Evolutionary conservation across 495 filamentous ascomycete species (phyloP), one percentile per base, ranked within the genome.

Genomic region (Corynascus novoguineensis): DNA sequence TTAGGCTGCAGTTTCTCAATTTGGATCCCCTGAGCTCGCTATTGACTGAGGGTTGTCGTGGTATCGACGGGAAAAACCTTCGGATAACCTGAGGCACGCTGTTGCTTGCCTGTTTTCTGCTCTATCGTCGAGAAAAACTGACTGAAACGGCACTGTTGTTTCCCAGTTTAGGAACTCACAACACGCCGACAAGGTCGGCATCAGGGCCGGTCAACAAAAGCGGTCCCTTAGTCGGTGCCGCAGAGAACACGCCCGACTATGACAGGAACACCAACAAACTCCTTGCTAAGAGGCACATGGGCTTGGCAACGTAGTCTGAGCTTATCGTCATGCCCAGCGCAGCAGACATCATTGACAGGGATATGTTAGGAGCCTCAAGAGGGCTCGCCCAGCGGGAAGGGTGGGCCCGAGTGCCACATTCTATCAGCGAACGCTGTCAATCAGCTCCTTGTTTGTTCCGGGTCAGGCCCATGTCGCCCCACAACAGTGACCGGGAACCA

Each of bases 331-430:
- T 57, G 50, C 52, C 29, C 40, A 42, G 41, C 38, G 19, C 41
- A 24, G 34, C 48, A 57, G 62, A 64, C 59, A 59, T 67, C 64
- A 67, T 62, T 57, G 62, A 50, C 64, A 64, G 59, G 62, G 64
- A 47, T 4, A n/a, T n/a, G n/a, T n/a, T n/a, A n/a, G n/a, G n/a
- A n/a, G n/a, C n/a, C n/a, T 9, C n/a, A 14, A 3, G 37, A 6
- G 17, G 29, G 28, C 4, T 19, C 7, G 9, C n/a, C 15, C 3
- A 27, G 15, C n/a, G n/a, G 37, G 34, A 4, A 24, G 17, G 25
- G 25, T 35, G 27, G 40, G 21, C 28, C 41, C 38, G 32, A 22
- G 34, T 37, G 49, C 50, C 44, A 60, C 50, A n/a, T n/a, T n/a
- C n/a, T n/a, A n/a, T n/a, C n/a, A n/a, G n/a, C n/a, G n/a, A n/a